Percentiles rank a stretch among this genome's conserved stretches.
Conservation (phyloP, 1,284 basidiomycete species). For the Neonothopanus nambi region DNA sequence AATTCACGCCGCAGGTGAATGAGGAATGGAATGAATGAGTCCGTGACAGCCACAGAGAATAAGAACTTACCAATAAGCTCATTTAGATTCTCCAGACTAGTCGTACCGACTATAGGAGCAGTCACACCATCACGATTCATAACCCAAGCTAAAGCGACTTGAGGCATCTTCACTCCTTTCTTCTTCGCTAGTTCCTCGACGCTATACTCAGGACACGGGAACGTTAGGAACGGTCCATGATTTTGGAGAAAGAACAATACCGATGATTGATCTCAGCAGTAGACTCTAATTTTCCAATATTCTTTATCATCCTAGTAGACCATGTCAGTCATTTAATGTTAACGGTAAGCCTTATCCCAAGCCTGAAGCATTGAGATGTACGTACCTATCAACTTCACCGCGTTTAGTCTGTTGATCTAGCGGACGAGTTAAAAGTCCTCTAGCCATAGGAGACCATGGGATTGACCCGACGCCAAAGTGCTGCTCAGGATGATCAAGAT, state of each 20-base stretch:
- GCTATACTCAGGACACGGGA: constrained; percentile 22
- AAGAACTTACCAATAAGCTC: constrained; percentile 47
- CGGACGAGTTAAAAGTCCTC: constrained; percentile 51
- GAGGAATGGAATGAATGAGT: background rate
- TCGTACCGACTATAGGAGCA: constrained; percentile 60
- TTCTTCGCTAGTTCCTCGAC: constrained; percentile 57
- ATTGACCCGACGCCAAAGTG: constrained; percentile 37
- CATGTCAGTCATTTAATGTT: background rate
- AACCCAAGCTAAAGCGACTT: constrained; percentile 60
- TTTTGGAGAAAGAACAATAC: constrained; percentile 18
- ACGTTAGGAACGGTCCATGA: background rate
- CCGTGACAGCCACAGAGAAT: background rate
- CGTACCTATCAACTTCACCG: constrained; percentile 2
- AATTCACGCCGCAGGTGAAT: too few species aligned
- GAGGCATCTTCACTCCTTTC: constrained; percentile 55
- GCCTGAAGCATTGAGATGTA: too few species aligned
- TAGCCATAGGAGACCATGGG: constrained; percentile 54
- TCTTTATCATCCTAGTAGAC: constrained; percentile 19
- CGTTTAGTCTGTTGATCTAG: constrained; percentile 10
- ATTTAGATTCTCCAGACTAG: constrained; percentile 50
- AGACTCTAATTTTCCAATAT: constrained; percentile 21
- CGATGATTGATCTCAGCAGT: constrained; percentile 29
- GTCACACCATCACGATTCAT: constrained; percentile 45
- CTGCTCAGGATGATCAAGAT: background rate
- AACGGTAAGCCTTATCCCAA: too few species aligned